Percentiles rank a stretch among this genome's conserved stretches.
Conservation (phyloP, 192 early-diverging fungal species). For the Coemansia biformis region DNA sequence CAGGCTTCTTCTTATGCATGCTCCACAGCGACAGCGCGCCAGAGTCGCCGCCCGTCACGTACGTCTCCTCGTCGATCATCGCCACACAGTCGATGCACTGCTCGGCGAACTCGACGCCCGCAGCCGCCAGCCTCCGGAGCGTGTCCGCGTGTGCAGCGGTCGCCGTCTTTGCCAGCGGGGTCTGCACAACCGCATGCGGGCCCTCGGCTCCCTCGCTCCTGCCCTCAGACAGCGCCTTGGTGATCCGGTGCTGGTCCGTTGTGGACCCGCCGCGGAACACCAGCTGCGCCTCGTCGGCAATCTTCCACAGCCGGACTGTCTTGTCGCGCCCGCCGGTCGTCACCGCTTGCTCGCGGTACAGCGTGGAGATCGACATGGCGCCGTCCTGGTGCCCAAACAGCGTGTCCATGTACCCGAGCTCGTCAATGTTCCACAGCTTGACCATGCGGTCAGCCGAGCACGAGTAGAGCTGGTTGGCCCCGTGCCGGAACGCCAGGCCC, state of each 20-base stretch:
- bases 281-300: constrained; percentile 88
- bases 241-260: constrained; percentile 36
- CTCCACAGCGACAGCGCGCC: constrained; percentile 93
- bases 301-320: constrained; percentile 90
- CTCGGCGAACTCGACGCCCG: constrained; percentile 39
- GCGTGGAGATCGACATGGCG: constrained; percentile 71
- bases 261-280: constrained; percentile 78
- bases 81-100: constrained; percentile 79
- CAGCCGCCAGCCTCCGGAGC: constrained; percentile 16
- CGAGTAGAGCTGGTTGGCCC: constrained; percentile 73
- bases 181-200: constrained; percentile 1
- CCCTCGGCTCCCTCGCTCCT: not conserved
- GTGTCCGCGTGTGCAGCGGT: constrained; percentile 7
- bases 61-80: constrained; percentile 90
- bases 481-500: constrained; percentile 78
- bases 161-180: not conserved
- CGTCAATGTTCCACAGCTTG: constrained; percentile 95
- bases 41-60: constrained; percentile 83
- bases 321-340: constrained; percentile 86
- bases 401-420: constrained; percentile 89
- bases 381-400: constrained; percentile 97
- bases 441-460: constrained; percentile 86
- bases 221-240: constrained; percentile 5
- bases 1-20: constrained; percentile 84
- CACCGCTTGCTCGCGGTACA: constrained; percentile 86